Base-by-base conservation (phyloP, 495 filamentous ascomycete genomes). In the Tuber borchii region DNA sequence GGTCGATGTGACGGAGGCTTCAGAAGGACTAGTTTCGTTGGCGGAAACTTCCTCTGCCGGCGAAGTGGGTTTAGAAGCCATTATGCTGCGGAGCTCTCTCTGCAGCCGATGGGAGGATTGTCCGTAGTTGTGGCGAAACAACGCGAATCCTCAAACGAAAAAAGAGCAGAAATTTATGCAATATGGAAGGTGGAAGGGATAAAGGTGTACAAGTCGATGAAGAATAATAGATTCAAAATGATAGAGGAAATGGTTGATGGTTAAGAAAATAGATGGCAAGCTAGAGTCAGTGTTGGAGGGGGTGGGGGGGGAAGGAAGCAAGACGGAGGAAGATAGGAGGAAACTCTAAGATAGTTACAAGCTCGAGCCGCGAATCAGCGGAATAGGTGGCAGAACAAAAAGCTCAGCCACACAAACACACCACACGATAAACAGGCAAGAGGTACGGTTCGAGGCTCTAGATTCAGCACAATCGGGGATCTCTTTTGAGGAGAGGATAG, bases 11-110 rank as follows among this genome's bases (percentile, higher is more conserved):
- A 19, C 56, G 14, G 78, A 43, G 6, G 56, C 69, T 73, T 75
- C 78, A 14, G 76, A 75, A 6, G 78, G 73, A 2, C 61, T 75
- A 20, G 70, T 77, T 22, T 74, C 68, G 19, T 71, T 71, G 7
- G 77, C 70, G n/a, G 70, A 79, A 71, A 79, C 65, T 43, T 79
- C 77, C 69, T 79, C 78, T 6, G 78, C 70, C 17, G 75, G 70
- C 22, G 77, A 73, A 46, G 76, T 46, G 14, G 51, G 61, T 45
- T 76, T 70, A 20, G 68, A 71, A 17, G 77, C 44, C 78, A 79
- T 79, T 26, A 26, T 61, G 48, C 14, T 22, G 56, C 56, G 56
- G 26, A 65, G 56, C 56, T 65, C 56, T 31, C 56, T 65, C 26
- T 65, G 56, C 56, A 65, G 56, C 31, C 31, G 56, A 34, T 65